These are phyloP conservation scores for Hydnum rufescens DNA, from an alignment of 768 basidiomycete genomes.

Conservation along the genomic window DNA sequence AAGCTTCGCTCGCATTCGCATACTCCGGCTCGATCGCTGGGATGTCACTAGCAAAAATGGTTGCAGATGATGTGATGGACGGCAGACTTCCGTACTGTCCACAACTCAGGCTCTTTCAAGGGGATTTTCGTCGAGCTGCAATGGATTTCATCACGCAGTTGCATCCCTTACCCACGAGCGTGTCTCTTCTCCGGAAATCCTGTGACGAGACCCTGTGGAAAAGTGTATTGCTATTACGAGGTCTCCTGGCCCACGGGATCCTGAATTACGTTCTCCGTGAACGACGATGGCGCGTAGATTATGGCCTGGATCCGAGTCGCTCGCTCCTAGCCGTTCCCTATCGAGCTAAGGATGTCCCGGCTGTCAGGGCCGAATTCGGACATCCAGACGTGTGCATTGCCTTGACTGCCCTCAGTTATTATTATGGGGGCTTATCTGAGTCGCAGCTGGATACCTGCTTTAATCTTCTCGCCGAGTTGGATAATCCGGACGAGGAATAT, in stretches of 20 bases:
- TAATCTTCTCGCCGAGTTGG: background rate
- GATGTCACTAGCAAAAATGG: background rate
- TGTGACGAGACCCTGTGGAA: constrained; percentile 15
- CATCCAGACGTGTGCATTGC: constrained; percentile 5
- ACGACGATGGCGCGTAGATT: constrained; percentile 32
- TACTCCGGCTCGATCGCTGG: background rate
- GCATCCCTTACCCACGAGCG: background rate
- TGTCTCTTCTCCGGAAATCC: background rate
- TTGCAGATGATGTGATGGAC: background rate
- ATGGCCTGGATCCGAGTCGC: constrained; percentile 26
- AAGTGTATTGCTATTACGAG: constrained; percentile 25
- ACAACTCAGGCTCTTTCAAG: background rate
- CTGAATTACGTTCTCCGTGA: constrained; percentile 19
- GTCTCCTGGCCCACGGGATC: constrained; percentile 25
- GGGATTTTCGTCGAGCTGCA: background rate
- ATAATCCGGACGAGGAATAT: constrained; percentile 1
- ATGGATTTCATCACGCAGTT: background rate
- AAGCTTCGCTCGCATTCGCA: background rate
- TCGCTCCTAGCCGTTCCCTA: constrained; percentile 33
- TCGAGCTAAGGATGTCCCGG: constrained; percentile 18
- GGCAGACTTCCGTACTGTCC: constrained; percentile 9
- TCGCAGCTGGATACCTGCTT: constrained; percentile 2
- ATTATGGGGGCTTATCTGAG: constrained; percentile 1
- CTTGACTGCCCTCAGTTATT: constrained; percentile 13
- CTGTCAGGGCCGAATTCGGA: constrained; percentile 3